A percentile compares a stretch with the other conserved stretches of the same genome.
Evolutionary conservation across 1,284 basidiomycete species (phyloP).

Genomic region (Trametes sp.): DNA sequence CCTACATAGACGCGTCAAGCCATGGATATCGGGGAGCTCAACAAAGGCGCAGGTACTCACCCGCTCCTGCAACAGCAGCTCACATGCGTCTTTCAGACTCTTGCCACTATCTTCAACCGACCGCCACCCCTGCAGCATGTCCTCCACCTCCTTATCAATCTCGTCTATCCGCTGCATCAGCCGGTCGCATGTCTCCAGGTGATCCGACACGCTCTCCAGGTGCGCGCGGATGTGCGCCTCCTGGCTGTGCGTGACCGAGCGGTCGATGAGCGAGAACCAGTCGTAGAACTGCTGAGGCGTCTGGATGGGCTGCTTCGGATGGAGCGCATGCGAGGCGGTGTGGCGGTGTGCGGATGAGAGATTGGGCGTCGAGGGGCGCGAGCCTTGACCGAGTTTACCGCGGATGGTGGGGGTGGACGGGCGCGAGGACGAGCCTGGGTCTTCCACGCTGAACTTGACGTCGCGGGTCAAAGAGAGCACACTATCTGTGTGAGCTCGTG

Average conservation of each 20-base stretch:
- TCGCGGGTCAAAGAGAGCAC: constrained; percentile 16
- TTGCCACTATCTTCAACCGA: constrained; percentile 89
- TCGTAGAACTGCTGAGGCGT: constrained; percentile 95
- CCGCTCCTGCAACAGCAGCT: constrained; percentile 86
- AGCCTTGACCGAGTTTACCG: constrained; percentile 43
- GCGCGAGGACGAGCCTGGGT: constrained; percentile 47
- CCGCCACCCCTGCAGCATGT: constrained; percentile 84
- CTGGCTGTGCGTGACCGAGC: constrained; percentile 89
- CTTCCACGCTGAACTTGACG: constrained; percentile 49
- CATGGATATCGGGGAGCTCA: too few relatives aligned
- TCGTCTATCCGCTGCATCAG: constrained; percentile 75
- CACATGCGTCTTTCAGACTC: constrained; percentile 90
- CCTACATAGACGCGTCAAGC: constrained; percentile 48
- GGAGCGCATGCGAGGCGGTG: constrained; percentile 55
- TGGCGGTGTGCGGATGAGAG: constrained; percentile 37
- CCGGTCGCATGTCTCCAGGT: constrained; percentile 78
- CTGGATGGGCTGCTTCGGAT: constrained; percentile 77
- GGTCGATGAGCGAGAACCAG: constrained; percentile 89
- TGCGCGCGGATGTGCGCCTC: constrained; percentile 90
- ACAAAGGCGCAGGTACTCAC: constrained; percentile 49
- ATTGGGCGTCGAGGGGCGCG: constrained; percentile 46
- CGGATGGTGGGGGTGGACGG: constrained; percentile 51
- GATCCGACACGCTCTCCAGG: constrained; percentile 74
- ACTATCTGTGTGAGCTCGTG: too few relatives aligned
- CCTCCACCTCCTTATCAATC: constrained; percentile 76